These are phyloP conservation scores for Phialophora chinensis DNA, from an alignment of 2,329 filamentous ascomycete genomes.

Conservation along the genomic window DNA sequence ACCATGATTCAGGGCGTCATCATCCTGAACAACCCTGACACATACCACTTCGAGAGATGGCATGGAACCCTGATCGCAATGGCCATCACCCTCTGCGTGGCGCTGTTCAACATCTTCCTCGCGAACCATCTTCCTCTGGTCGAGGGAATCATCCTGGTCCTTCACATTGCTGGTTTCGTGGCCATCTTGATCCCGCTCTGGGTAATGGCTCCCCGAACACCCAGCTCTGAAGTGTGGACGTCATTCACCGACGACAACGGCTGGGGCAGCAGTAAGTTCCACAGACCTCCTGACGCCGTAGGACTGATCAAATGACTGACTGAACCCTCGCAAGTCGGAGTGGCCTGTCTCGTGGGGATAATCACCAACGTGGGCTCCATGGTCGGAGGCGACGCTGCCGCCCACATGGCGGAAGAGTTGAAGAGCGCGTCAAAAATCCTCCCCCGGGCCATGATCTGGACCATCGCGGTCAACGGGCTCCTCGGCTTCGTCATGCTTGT, in stretches of 20 bases:
- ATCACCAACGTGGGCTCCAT: slow-evolving; percentile 49
- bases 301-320: slow-evolving; percentile 38
- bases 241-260: slow-evolving; percentile 52
- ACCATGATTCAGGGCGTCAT: slow-evolving; percentile 46
- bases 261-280: slow-evolving; percentile 51
- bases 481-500: slow-evolving; percentile 48
- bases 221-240: slow-evolving; percentile 53
- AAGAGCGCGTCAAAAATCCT: slow-evolving; percentile 46
- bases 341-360: slow-evolving; percentile 49
- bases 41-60: slow-evolving; percentile 42
- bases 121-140: slow-evolving; percentile 43
- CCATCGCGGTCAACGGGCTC: slow-evolving; percentile 45
- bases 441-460: slow-evolving; percentile 46
- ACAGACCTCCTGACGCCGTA: slow-evolving; percentile 33
- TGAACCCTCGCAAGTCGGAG: slow-evolving; percentile 45
- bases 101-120: slow-evolving; percentile 43
- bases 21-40: slow-evolving; percentile 39
- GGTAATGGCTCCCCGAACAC: slow-evolving; percentile 43
- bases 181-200: slow-evolving; percentile 44
- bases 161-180: slow-evolving; percentile 46
- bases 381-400: slow-evolving; percentile 51
- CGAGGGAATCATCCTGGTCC: slow-evolving; percentile 44
- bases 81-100: slow-evolving; percentile 39
- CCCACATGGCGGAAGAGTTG: slow-evolving; percentile 48
- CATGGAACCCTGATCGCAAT: slow-evolving; percentile 43